Base-by-base conservation (phyloP, 371 early-diverging fungal species). In the Syncephalastrum racemosum region DNA sequence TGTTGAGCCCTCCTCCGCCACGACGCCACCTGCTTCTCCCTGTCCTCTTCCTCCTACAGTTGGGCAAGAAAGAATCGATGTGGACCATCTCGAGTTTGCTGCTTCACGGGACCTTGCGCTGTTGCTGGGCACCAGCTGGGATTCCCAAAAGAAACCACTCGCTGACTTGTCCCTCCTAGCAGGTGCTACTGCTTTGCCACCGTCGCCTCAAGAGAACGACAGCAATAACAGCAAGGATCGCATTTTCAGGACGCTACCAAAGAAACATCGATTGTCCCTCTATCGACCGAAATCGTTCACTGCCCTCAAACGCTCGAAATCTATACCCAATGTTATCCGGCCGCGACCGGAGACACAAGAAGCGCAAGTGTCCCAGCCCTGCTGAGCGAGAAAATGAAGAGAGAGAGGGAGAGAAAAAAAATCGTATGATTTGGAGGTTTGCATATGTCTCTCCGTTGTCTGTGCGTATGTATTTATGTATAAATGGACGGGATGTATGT, bases 81-180 rank as follows among this genome's bases (percentile, higher is more conserved):
- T 59, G 2, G 59, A 46, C n/a, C 27, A 31, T 20, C 59, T 59
- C 27, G 59, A 59, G 24, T 59, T 59, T 53, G 24, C 52, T 4
- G 51, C 52, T 8, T 59, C 59, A 10, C 50, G 59, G 6, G 59
- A 59, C 25, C 41, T 59, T 5, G 59, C 52, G 18, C 46, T 44
- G n/a, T 25, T 14, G 4, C 53, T 59, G 31, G 52, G 59, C 15
- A 47, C 22, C 47, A 31, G 46, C 16, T 50, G 36, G 31, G 44
- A 22, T 27, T 23, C 14, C 5, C 56, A 25, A 25, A 27, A 46
- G 31, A 15, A 44, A 56, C 15, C 47, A 45, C 14, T 31, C 27
- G 27, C 23, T 18, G n/a, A 46, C 20, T 2, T 56, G 46, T 20
- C 48, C 56, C 4, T 25, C 22, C 20, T 46, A 36, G 18, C 47